phyloP scores from a whole-genome alignment of 2,329 filamentous ascomycete genomes.

The Sclerotinia borealis region DNA sequence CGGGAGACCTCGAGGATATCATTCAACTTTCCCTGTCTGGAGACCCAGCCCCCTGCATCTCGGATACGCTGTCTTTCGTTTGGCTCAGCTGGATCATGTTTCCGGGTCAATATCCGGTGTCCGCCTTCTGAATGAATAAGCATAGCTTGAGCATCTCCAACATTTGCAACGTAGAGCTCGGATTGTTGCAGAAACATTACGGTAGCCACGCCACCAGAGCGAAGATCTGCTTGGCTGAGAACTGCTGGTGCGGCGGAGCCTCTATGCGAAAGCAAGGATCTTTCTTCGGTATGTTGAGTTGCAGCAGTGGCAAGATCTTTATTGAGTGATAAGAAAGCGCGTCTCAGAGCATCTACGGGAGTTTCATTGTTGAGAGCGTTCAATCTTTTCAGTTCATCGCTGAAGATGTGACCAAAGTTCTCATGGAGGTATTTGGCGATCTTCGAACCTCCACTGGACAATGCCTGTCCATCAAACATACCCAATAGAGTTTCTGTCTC shows the following conservation, averaged over 20 bases:
- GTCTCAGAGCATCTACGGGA: slow-evolving; percentile 73
- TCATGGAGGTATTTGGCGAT: slow-evolving; percentile 96
- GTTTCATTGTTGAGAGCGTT: slow-evolving; percentile 64
- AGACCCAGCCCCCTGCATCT: slow-evolving; percentile 92
- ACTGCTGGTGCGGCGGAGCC: slow-evolving; percentile 67
- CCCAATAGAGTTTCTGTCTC: slow-evolving; percentile 87
- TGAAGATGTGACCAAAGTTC: slow-evolving; percentile 83
- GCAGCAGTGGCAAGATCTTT: slow-evolving; percentile 88
- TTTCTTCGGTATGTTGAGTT: slow-evolving; percentile 72
- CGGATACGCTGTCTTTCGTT: slow-evolving; percentile 82
- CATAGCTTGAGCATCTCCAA: slow-evolving; percentile 93
- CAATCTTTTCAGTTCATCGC: slow-evolving; percentile 70
- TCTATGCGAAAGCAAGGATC: slow-evolving; percentile 59
- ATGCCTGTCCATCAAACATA: slow-evolving; percentile 92
- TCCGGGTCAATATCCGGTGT: slow-evolving; percentile 76
- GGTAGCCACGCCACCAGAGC: slow-evolving; percentile 85
- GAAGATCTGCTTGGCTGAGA: slow-evolving; percentile 81
- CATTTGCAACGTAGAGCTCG: slow-evolving; percentile 89
- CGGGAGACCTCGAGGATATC: slow-evolving; percentile 86
- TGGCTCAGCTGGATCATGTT: slow-evolving; percentile 87
- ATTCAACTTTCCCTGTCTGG: slow-evolving; percentile 87
- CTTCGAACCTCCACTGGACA: slow-evolving; percentile 85
- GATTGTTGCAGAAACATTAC: slow-evolving; percentile 84
- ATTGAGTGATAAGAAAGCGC: slow-evolving; percentile 84
- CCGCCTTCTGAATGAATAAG: slow-evolving; percentile 84